Conservation (phyloP, 225 moss, liverwort and hornwort species). For the Thuidium tamariscinum region DNA sequence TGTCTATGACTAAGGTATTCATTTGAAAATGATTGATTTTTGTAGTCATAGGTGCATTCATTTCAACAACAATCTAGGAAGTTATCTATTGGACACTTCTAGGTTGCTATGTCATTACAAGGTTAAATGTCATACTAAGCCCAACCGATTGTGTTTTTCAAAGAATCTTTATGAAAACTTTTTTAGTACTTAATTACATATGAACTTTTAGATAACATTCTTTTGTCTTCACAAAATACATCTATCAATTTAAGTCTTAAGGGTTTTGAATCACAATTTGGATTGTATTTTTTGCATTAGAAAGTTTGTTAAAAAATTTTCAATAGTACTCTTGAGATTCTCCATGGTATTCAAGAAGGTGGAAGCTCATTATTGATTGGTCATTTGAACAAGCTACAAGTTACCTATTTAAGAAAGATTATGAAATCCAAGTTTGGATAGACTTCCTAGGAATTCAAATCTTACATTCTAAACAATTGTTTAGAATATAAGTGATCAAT, state of each 20-base stretch:
- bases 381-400: neutral
- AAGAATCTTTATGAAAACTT: neutral
- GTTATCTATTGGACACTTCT: neutral
- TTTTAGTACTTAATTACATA: neutral
- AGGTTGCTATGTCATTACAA: accelerated
- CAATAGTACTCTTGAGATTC: neutral
- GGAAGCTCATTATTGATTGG: neutral
- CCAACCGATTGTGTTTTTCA: accelerated
- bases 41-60: neutral
- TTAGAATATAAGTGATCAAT: neutral
- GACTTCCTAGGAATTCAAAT: neutral
- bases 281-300: neutral
- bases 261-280: neutral
- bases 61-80: accelerated
- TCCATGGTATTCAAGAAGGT: neutral
- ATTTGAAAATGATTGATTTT: neutral
- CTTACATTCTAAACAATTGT: neutral
- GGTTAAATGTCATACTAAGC: accelerated
- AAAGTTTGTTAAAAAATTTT: neutral
- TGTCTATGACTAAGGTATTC: neutral
- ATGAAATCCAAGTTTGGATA: too few species aligned
- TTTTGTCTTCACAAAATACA: neutral
- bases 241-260: neutral
- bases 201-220: neutral
- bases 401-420: neutral